phyloP scores from a whole-genome alignment of 2,329 filamentous ascomycete genomes.

The Colletotrichum cordylinicola region DNA sequence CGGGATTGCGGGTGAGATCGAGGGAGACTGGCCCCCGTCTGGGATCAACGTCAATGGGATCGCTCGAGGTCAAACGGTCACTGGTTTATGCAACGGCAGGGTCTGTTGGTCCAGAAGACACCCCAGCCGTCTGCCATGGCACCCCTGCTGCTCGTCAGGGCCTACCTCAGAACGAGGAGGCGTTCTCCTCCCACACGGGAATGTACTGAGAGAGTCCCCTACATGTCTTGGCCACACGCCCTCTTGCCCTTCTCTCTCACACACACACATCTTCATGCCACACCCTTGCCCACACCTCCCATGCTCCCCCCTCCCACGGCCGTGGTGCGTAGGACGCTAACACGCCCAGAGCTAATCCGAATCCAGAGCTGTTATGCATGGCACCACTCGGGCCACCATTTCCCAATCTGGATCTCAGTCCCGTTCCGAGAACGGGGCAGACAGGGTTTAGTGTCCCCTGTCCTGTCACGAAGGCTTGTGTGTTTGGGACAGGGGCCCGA shows the following conservation, averaged over 20 bases:
- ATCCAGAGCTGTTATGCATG: conserved; percentile 25
- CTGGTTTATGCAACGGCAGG: conserved; percentile 31
- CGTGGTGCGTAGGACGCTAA: conserved; percentile 13
- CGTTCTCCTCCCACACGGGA: conserved; percentile 7
- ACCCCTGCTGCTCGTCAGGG: conserved; percentile 5
- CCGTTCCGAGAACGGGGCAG: conserved; percentile 29
- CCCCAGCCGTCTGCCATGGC: conserved; percentile 22
- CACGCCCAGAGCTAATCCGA: conserved; percentile 10
- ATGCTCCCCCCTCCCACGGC: conserved; percentile 13
- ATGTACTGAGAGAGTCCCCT: conserved; percentile 18
- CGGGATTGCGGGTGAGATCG: conserved; percentile 36
- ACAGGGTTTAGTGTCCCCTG: conserved; percentile 25
- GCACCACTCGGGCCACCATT: conserved; percentile 26
- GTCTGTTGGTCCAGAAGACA: conserved; percentile 16
- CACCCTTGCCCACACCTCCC: neutral
- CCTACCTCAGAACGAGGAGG: neutral
- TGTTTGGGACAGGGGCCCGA: conserved; percentile 26
- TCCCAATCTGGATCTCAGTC: conserved; percentile 31
- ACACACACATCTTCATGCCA: conserved; percentile 5
- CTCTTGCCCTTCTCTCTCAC: conserved; percentile 24
- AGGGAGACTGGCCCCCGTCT: conserved; percentile 30
- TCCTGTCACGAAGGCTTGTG: conserved; percentile 36
- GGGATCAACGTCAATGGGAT: conserved; percentile 40
- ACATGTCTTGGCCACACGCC: conserved; percentile 27
- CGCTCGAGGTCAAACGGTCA: conserved; percentile 43